Conservation (phyloP, 192 early-diverging fungal species). For the Podila verticillata region DNA sequence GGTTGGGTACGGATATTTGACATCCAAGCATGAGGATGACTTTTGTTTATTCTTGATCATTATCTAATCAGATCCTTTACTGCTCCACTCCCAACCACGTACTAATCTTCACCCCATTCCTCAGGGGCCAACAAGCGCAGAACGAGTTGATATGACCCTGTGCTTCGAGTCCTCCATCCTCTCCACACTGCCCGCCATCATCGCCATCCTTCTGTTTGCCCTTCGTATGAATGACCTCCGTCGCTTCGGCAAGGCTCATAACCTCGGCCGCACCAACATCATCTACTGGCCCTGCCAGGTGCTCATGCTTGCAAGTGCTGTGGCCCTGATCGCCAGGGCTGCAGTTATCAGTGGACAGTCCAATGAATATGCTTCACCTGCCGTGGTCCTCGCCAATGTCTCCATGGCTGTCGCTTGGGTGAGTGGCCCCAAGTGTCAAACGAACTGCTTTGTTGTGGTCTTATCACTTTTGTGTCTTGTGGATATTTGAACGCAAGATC, state of each 20-base stretch:
- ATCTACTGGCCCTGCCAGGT: conserved; percentile 4
- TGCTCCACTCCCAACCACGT: neutral
- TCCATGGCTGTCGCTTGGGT: conserved; percentile 1
- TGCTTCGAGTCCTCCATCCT: conserved; percentile 4
- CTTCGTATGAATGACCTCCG: neutral
- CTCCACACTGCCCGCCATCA: neutral
- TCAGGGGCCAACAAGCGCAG: neutral
- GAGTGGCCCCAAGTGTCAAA: neutral
- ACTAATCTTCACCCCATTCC: neutral
- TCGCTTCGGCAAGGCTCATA: neutral
- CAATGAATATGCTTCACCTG: neutral
- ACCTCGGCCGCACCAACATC: neutral
- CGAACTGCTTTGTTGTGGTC: neutral
- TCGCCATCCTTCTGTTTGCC: neutral
- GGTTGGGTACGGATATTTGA: neutral
- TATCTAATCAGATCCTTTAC: neutral
- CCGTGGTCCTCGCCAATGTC: neutral
- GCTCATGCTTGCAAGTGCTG: neutral
- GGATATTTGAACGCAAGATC: too few relatives aligned
- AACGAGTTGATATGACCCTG: neutral
- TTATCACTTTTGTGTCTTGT: neutral
- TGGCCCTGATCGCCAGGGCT: neutral
- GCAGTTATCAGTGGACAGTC: neutral
- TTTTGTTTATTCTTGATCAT: too few relatives aligned
- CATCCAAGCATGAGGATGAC: neutral